Evolutionary conservation across 805 yeast species (phyloP), one percentile per base, ranked within the genome.

Genomic region (Saturnispora mendoncae): DNA sequence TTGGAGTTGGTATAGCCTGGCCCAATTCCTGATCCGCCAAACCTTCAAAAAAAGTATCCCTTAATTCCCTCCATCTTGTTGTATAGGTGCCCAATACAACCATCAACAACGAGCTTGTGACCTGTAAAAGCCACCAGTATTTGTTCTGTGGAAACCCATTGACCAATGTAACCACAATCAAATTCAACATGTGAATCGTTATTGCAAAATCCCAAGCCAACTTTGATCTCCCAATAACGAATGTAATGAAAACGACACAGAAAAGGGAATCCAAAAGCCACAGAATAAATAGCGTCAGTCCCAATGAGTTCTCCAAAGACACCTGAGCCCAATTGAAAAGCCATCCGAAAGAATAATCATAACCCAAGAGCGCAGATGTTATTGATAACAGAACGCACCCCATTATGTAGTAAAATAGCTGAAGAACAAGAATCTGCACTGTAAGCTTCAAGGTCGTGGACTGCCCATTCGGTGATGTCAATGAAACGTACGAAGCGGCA

Each of bases 181-280:
- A 60, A 61, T 90, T 81, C 38, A 92, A 72, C 18, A 82, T 76
- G 60, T 92, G 96, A 13, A 90, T 76, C 0, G 98, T 92, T n/a
- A 90, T 56, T 9, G 95, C 96, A 65, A 92, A 90, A 62, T 90
- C 98, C 83, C 95, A 83, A 0, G 97, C 97, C 38, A 90, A 65
- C 58, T 90, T 92, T 32, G 95, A 83, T 43, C 97, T 68, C 0
- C 97, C 96, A 10, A 90, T 95, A 21, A 90, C 78, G 2, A 88
- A 62, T 1, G 94, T 85, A 55, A 90, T 78, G 55, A 85, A 86
- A 9, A 85, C 60, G 1, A 87, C 95, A 50, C 94, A 81, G 31
- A 92, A 65, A 33, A 92, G 68, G 0, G 96, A 71, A 57, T 84
- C 94, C 38, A 86, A 59, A 13, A 90, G 65, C 97, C 97, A 90